Base-by-base conservation (phyloP, 768 basidiomycete species). In the Tephrocybe sp. region DNA sequence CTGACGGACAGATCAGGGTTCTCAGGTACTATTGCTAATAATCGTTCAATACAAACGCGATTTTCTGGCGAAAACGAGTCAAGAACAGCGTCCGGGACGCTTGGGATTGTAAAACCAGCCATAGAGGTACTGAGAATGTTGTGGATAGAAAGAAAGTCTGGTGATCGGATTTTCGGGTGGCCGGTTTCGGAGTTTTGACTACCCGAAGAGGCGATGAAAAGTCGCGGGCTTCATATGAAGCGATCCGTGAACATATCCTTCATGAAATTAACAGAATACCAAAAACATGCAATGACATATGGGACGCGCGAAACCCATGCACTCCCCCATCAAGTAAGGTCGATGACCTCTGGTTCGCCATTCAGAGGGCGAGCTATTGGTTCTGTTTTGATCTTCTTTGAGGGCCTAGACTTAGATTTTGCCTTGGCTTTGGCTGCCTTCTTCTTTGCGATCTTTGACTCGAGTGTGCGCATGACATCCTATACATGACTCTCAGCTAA, bases 1-100 rank as follows among this genome's bases (percentile, higher is more conserved):
- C 60, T 60, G 47, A 83, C 83, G 69, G 64, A 85, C 83, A 85
- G 66, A 64, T 83, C 75, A 55, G 70, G 69, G 48, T 52, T 63
- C 41, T 76, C 70, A 46, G 60, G 49, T 30, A 61, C 47, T 51
- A 63, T 53, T 9, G 58, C 52, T 3, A 64, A 44, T 6, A 84
- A 66, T 38, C 78, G 73, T 36, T 73, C 61, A 24, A 84, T 68
- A 41, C 69, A 71, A 43, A 42, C 26, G 44, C 61, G 60, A 3
- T 65, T 64, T 22, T 51, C 57, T 30, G 65, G 57, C 7, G 64
- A 63, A 24, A 74, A 62, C 5, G 44, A 16, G 24, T 61, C 55
- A 2, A 69, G 53, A 11, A 37, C 54, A 16, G 49, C 53, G 24
- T 52, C 42, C 15, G 66, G 54, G 27, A 65, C 48, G 9, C 47